Evolutionary conservation across 106 monocot genomes (phyloP).

Genomic region (Dioscorea alata): DNA sequence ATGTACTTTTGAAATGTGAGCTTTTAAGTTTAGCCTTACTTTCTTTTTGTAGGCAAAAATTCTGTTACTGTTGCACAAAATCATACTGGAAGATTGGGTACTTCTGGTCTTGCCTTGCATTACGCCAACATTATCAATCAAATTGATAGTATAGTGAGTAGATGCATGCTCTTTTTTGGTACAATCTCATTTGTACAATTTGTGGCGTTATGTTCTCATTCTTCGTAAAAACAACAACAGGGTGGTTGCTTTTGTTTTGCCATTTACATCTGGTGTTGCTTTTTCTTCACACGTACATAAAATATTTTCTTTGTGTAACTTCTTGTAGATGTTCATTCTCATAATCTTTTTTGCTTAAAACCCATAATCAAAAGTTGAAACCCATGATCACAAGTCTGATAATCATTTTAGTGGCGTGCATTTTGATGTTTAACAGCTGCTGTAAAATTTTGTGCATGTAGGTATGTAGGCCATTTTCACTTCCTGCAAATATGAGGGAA

Average conservation of each 20-base stretch:
- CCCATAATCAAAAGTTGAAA: too few species aligned
- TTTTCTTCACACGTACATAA: not conserved
- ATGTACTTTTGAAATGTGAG: too few species aligned
- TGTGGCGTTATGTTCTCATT: too few species aligned
- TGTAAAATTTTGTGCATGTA: slow-evolving; percentile 10
- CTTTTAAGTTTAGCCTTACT: too few species aligned
- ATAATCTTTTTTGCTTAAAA: too few species aligned
- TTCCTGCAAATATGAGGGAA: slow-evolving; percentile 80
- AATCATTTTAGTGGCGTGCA: not conserved
- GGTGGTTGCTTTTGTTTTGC: not conserved
- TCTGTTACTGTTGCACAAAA: too few species aligned
- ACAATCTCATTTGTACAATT: not conserved
- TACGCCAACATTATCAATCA: slow-evolving; percentile 96
- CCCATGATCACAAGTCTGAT: too few species aligned
- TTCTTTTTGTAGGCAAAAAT: too few species aligned
- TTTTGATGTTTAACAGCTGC: not conserved
- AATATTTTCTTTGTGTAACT: too few species aligned
- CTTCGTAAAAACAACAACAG: too few species aligned
- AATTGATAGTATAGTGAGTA: slow-evolving; percentile 87
- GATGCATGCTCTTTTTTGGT: not conserved
- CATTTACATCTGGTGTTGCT: not conserved
- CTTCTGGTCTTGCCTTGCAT: slow-evolving; percentile 86
- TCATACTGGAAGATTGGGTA: slow-evolving; percentile 49
- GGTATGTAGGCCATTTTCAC: slow-evolving; percentile 82
- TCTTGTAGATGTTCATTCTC: too few species aligned